Conservation (phyloP, 352 stramenopile species). For the Phytophthora nicotianae region DNA sequence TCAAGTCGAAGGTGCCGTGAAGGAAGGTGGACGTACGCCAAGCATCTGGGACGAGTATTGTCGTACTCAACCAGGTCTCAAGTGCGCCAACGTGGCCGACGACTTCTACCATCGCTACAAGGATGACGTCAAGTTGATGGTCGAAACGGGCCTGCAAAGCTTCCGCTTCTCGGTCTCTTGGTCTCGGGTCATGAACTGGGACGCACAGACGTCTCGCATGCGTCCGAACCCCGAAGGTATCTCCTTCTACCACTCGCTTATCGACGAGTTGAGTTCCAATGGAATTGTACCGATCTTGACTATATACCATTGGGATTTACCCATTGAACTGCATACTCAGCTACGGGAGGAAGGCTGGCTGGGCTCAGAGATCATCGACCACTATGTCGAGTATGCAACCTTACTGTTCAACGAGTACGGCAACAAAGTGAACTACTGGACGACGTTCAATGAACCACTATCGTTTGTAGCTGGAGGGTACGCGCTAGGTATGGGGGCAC, state of each 20-base stretch:
- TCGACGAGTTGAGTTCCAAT: conserved; percentile 76
- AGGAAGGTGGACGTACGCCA: conserved; percentile 69
- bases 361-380: conserved; percentile 46
- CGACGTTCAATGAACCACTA: conserved; percentile 95
- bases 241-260: conserved; percentile 92
- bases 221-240: conserved; percentile 86
- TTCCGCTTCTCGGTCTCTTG: conserved; percentile 95
- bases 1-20: conserved; percentile 91
- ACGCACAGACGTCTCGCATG: conserved; percentile 45
- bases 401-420: conserved; percentile 92
- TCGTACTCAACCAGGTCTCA: conserved; percentile 52
- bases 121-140: conserved; percentile 93
- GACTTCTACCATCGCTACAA: conserved; percentile 93
- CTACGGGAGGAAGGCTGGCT: conserved; percentile 66
- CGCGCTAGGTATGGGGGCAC: conserved; percentile 56
- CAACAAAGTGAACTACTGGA: conserved; percentile 91
- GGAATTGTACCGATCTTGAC: conserved; percentile 92
- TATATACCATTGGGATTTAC: conserved; percentile 95
- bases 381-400: conserved; percentile 84
- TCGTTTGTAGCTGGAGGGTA: conserved; percentile 58
- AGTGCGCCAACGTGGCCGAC: conserved; percentile 90
- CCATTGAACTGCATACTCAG: conserved; percentile 77
- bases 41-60: conserved; percentile 94
- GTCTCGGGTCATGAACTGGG: conserved; percentile 88
- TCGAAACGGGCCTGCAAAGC: conserved; percentile 83